Evolutionary conservation across 352 stramenopile species (phyloP).

Genomic region (Pythium scleroteichum): DNA sequence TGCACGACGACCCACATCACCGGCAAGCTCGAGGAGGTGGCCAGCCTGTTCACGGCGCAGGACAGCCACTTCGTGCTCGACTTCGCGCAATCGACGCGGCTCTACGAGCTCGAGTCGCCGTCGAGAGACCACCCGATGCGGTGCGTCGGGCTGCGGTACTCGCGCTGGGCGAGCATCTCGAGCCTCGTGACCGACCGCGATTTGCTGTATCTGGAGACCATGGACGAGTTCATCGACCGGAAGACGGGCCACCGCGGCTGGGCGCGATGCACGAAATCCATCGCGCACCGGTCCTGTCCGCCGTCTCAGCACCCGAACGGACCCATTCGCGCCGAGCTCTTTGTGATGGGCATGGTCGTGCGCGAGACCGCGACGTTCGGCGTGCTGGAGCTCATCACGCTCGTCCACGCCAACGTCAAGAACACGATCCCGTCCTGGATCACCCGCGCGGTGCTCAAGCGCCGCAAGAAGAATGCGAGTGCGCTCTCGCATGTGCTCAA

Average conservation of each 20-base stretch:
- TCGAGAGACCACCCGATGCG: conserved; percentile 43
- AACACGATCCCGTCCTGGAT: conserved; percentile 44
- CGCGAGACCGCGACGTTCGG: conserved; percentile 57
- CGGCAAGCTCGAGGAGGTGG: conserved; percentile 64
- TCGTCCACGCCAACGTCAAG: conserved; percentile 54
- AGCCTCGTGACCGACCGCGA: conserved; percentile 55
- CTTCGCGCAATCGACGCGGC: conserved; percentile 44
- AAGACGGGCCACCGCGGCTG: conserved; percentile 59
- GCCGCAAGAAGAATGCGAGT: conserved; percentile 47
- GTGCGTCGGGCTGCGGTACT: conserved; percentile 54
- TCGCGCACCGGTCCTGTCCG: conserved; percentile 62
- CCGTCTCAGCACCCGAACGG: conserved; percentile 58
- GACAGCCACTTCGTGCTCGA: conserved; percentile 51
- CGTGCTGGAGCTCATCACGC: conserved; percentile 56
- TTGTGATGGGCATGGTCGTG: conserved; percentile 59
- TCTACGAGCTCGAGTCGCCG: conserved; percentile 58
- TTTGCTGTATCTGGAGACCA: conserved; percentile 61
- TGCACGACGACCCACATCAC: conserved; percentile 54
- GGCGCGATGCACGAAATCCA: conserved; percentile 64
- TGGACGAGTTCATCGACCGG: conserved; percentile 67
- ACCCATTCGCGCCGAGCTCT: conserved; percentile 50
- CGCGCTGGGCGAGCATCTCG: conserved; percentile 53
- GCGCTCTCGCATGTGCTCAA: conserved; percentile 69
- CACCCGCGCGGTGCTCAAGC: conserved; percentile 43
- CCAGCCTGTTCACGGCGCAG: conserved; percentile 50